Evolutionary conservation across 768 basidiomycete species (phyloP).

Genomic region (Chalciporus chontae): DNA sequence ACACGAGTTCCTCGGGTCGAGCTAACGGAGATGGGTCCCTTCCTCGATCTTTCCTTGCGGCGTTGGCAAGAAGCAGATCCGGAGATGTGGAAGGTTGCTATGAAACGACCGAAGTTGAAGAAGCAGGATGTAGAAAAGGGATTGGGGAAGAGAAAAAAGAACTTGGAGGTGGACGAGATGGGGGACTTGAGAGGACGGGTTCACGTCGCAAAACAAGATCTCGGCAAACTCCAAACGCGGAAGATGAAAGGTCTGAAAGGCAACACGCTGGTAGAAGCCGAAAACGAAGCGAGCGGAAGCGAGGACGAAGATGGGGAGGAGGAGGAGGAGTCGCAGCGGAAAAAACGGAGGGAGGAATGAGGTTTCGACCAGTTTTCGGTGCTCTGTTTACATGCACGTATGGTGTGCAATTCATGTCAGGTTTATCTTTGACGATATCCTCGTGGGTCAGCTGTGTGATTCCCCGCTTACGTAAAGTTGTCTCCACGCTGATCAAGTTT

Average conservation of each 20-base stretch:
- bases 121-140: slow-evolving; percentile 86
- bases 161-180: slow-evolving; percentile 97
- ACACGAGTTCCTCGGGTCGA: slow-evolving; percentile 78
- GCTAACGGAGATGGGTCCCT: slow-evolving; percentile 87
- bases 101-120: slow-evolving; percentile 83
- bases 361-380: not conserved
- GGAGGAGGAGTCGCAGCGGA: slow-evolving; percentile 17
- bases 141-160: slow-evolving; percentile 90
- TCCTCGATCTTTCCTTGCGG: slow-evolving; percentile 77
- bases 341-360: slow-evolving; percentile 15
- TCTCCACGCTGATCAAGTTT: slow-evolving; percentile 9
- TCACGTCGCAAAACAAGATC: slow-evolving; percentile 87
- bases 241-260: slow-evolving; percentile 94
- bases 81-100: slow-evolving; percentile 76
- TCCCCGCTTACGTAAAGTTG: slow-evolving; percentile 19
- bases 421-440: not conserved
- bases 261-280: slow-evolving; percentile 17
- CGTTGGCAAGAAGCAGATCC: slow-evolving; percentile 72
- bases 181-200: slow-evolving; percentile 90
- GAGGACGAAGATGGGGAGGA: slow-evolving; percentile 17
- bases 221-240: slow-evolving; percentile 79
- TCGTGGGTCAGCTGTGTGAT: not conserved
- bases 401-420: not conserved
- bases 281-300: not conserved
- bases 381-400: slow-evolving; percentile 1